A percentile compares a stretch with the other conserved stretches of the same genome.
Conservation (phyloP, 2,329 filamentous ascomycete species). For the Drechslera avenae region DNA sequence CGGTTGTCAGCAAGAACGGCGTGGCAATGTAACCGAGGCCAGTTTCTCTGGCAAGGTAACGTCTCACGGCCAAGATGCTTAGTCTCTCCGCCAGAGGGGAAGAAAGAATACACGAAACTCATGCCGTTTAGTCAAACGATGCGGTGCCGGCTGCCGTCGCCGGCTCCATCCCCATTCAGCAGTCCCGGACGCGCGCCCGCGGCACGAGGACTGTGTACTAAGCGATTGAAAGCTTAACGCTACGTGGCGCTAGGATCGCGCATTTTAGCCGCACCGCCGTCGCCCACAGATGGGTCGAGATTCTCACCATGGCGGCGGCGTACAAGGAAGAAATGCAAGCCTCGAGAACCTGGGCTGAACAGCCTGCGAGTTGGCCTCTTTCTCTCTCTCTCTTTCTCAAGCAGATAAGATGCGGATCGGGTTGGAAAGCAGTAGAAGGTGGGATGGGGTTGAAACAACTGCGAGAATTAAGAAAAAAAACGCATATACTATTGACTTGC, state of each 20-base stretch:
- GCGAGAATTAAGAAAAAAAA: neutral
- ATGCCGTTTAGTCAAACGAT: constrained; percentile 9
- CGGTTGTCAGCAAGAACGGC: too few species aligned
- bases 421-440: too few species aligned
- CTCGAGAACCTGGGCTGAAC: constrained; percentile 7
- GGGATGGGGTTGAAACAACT: neutral
- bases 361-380: neutral
- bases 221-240: constrained; percentile 18
- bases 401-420: too few species aligned
- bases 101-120: neutral
- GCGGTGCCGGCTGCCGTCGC: constrained; percentile 10
- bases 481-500: too few species aligned
- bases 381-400: too few species aligned
- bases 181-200: constrained; percentile 13
- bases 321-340: constrained; percentile 11
- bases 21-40: too few species aligned
- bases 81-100: too few species aligned
- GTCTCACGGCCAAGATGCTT: too few species aligned
- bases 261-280: constrained; percentile 18
- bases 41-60: too few species aligned
- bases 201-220: constrained; percentile 6
- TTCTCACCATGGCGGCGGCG: constrained; percentile 16
- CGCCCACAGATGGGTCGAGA: constrained; percentile 19
- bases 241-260: constrained; percentile 1
- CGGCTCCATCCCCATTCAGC: constrained; percentile 9